phyloP scores from a whole-genome alignment of 495 filamentous ascomycete genomes.

The Daldinia vernicosa region DNA sequence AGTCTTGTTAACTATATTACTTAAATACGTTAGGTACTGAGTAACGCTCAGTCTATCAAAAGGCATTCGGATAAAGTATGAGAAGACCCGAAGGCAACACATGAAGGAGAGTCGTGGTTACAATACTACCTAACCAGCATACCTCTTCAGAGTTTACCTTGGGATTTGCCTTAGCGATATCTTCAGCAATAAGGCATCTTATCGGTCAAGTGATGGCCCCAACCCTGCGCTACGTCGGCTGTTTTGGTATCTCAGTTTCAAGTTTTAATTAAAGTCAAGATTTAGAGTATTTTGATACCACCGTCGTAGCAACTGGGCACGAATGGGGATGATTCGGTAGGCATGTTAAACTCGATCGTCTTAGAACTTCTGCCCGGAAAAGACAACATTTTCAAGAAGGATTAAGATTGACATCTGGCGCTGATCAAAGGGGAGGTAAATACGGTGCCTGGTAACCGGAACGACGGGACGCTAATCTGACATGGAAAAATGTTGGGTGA shows the following conservation, averaged over 20 bases:
- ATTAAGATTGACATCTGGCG: neutral
- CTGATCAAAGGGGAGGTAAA: neutral
- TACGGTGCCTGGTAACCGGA: neutral
- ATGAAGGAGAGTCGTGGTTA: neutral
- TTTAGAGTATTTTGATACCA: neutral
- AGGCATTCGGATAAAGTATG: neutral
- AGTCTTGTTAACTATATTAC: neutral
- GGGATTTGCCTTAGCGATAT: neutral
- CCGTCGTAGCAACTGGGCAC: neutral
- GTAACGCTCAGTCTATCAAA: neutral
- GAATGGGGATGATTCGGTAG: neutral
- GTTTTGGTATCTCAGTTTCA: neutral
- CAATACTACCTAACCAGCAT: neutral
- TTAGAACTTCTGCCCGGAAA: neutral
- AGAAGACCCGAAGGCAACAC: neutral
- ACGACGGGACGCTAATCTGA: neutral
- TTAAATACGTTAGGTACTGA: neutral
- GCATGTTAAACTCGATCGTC: neutral
- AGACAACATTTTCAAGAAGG: neutral
- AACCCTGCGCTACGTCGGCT: neutral
- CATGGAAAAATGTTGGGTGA: neutral
- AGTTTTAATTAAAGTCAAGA: neutral
- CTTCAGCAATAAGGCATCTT: neutral
- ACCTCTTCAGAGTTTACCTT: neutral
- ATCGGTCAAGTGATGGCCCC: neutral